These are phyloP conservation scores for Linnemannia zychae DNA, from an alignment of 192 early-diverging fungal genomes.

Conservation along the genomic window DNA sequence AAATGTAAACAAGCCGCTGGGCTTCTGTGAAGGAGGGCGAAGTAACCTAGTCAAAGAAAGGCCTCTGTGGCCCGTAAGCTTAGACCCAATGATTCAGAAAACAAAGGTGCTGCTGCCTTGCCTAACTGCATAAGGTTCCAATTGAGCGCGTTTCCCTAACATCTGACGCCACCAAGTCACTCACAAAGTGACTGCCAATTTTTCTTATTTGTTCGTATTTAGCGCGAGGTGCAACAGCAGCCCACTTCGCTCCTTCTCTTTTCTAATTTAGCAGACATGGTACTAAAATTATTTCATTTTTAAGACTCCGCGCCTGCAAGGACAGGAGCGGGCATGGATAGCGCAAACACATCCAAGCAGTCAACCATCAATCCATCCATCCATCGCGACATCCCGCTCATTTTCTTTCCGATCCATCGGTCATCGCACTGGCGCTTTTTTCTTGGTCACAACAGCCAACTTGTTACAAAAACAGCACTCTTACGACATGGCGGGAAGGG, in stretches of 20 bases:
- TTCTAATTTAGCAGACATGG: conserved; percentile 49
- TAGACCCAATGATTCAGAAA: no score
- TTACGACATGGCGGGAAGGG: no score
- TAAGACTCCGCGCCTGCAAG: neutral
- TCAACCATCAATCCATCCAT: conserved; percentile 35
- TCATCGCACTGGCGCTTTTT: neutral
- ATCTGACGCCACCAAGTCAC: neutral
- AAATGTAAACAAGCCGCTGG: no score
- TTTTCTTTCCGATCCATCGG: neutral
- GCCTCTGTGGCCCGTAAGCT: no score
- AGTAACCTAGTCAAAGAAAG: no score
- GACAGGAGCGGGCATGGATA: neutral
- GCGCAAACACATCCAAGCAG: neutral
- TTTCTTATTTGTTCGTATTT: neutral
- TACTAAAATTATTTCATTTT: conserved; percentile 18
- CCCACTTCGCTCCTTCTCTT: conserved; percentile 38
- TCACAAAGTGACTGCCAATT: neutral
- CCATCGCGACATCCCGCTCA: conserved; percentile 6
- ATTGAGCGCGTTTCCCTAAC: no score
- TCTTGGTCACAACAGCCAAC: no score
- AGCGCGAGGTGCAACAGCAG: neutral
- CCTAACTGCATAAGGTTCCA: no score
- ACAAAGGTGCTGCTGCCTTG: no score
- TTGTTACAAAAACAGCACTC: neutral
- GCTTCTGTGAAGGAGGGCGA: no score